A percentile compares a stretch with the other conserved stretches of the same genome.
Evolutionary conservation across 495 filamentous ascomycete genomes (phyloP).

Genomic region (Aspergillus steynii): DNA sequence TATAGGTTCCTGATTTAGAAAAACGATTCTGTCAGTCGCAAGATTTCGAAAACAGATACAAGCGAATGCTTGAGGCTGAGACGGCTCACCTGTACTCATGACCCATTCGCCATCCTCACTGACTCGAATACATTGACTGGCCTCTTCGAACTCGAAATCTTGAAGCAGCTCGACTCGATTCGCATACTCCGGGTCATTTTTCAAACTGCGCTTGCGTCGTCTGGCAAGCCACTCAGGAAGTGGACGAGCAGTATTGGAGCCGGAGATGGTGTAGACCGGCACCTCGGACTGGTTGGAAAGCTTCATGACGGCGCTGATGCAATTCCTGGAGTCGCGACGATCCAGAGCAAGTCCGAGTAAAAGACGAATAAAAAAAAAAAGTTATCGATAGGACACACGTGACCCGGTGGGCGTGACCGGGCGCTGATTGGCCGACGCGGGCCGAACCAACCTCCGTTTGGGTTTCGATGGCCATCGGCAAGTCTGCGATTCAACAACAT

Average conservation of each 20-base stretch:
- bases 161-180: slow-evolving; percentile 94
- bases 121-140: slow-evolving; percentile 86
- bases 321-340: background rate
- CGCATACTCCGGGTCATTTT: slow-evolving; percentile 88
- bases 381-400: slow-evolving; percentile 25
- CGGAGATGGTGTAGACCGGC: slow-evolving; percentile 94
- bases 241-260: slow-evolving; percentile 83
- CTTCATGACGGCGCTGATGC: slow-evolving; percentile 61
- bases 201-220: slow-evolving; percentile 88
- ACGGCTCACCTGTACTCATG: slow-evolving; percentile 82
- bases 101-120: slow-evolving; percentile 98
- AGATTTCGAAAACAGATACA: background rate
- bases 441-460: slow-evolving; percentile 25
- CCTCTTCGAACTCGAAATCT: slow-evolving; percentile 98
- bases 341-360: background rate
- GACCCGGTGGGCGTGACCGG: slow-evolving; percentile 11
- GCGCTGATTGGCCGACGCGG: slow-evolving; percentile 23
- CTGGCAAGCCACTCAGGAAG: slow-evolving; percentile 94
- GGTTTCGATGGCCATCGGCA: slow-evolving; percentile 13
- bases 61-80: too few relatives aligned
- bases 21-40: slow-evolving; percentile 17
- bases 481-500: slow-evolving; percentile 12
- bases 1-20: slow-evolving; percentile 66
- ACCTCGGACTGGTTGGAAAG: slow-evolving; percentile 83
- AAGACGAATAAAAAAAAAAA: slow-evolving; percentile 21